A percentile compares a stretch with the other conserved stretches of the same genome.
Conservation (phyloP, 2,329 filamentous ascomycete species). For the Ciborinia camelliae region DNA sequence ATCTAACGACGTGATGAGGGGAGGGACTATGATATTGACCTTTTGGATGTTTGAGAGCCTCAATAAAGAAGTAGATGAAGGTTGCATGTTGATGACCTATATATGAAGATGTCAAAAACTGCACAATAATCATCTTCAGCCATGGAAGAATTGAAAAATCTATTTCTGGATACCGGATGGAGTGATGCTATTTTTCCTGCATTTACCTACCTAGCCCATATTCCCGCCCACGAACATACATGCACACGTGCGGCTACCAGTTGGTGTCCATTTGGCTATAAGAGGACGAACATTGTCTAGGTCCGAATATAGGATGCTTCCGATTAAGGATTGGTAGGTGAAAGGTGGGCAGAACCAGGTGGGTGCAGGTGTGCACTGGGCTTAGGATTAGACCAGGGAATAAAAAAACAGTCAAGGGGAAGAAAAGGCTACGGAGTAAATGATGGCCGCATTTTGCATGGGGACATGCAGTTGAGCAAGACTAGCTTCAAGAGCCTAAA, state of each 20-base stretch:
- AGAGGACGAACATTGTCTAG: conserved; percentile 14
- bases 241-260: conserved; percentile 36
- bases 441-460: conserved; percentile 2
- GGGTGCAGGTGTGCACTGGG: not conserved
- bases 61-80: conserved; percentile 16
- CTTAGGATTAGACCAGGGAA: conserved; percentile 2
- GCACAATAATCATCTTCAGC: conserved; percentile 18
- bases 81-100: conserved; percentile 19
- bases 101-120: conserved; percentile 15
- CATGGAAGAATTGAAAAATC: conserved; percentile 14
- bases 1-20: conserved; percentile 9
- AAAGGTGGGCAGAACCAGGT: conserved; percentile 16
- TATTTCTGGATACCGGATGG: conserved; percentile 28
- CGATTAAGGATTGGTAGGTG: not conserved
- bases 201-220: conserved; percentile 38
- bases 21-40: conserved; percentile 8
- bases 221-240: conserved; percentile 26
- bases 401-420: not conserved
- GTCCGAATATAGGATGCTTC: conserved; percentile 18
- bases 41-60: conserved; percentile 17
- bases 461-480: conserved; percentile 5
- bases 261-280: conserved; percentile 24
- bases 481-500: conserved; percentile 11
- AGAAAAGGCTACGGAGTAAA: conserved; percentile 2
- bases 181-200: conserved; percentile 37